Evolutionary conservation across 2,329 filamentous ascomycete genomes (phyloP), one percentile per base, ranked within the genome.

Genomic region (Didymosphaeria variabile): DNA sequence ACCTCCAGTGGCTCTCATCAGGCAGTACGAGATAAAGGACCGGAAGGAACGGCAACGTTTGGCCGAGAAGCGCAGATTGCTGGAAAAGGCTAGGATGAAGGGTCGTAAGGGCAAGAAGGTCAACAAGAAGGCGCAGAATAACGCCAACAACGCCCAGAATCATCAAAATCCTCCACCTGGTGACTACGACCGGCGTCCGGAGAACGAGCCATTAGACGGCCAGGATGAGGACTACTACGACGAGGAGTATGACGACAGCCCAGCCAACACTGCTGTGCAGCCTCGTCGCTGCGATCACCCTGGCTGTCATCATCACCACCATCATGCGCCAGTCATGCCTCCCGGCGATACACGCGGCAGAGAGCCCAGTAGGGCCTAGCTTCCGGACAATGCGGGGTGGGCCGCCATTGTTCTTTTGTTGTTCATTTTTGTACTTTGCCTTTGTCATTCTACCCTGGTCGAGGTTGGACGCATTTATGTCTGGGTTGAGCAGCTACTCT

Each of bases 11-110:
- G 93, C 93, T 53, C 81, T 99, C 57, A 96, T 98, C 65, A 88
- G 92, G 44, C 89, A 93, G 64, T 99, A 98, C 74, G 95, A 99
- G 80, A 91, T 94, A 75, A 97, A 97, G 77, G 95, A 97, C 74
- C 89, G 93, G 38, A 90, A 91, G 62, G 89, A 92, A 75, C 90
- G 93, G 52, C 92, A 92, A 71, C 88, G 94, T 65, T 85, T 94
- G 67, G 92, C 91, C n/a, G 93, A 97, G 78, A 91, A 94, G 72
- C 88, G 90, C 63, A 85, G 94, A 52, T 81, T 97, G 34, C 79
- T 97, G 58, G 94, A 97, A 75, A 97, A 97, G 79, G 93, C 94
- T 23, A 97, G 97, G 82, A 92, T 93, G 82, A 97, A 97, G 81
- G 91, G 91, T 55, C 87, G 93, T 34, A 97, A 97, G 81, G 90